Percentiles rank a stretch among this genome's conserved stretches.
These are phyloP conservation scores for Kuraishia molischiana DNA, from an alignment of 805 yeast genomes.

Conservation along the genomic window DNA sequence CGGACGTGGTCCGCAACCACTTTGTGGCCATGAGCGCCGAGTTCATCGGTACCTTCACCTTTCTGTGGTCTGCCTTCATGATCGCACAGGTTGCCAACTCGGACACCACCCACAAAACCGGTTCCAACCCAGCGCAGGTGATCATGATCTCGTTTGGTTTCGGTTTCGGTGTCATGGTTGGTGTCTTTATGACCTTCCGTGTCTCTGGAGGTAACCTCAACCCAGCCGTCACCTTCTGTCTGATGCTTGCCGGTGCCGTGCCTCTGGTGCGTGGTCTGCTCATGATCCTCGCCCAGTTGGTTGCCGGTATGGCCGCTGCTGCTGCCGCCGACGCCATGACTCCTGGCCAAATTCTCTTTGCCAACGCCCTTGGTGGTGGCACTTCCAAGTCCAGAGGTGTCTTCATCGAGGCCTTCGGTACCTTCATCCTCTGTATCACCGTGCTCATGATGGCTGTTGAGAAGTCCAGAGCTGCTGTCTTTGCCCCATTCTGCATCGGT, in stretches of 20 bases:
- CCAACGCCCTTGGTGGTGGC: constrained; percentile 66
- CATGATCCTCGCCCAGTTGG: constrained; percentile 57
- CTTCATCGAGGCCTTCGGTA: constrained; percentile 76
- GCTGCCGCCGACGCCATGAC: constrained; percentile 82
- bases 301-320: constrained; percentile 89
- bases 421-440: constrained; percentile 61
- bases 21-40: constrained; percentile 67
- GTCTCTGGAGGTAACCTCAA: constrained; percentile 86
- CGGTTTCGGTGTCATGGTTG: constrained; percentile 77
- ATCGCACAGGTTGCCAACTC: constrained; percentile 74
- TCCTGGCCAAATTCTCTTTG: constrained; percentile 67
- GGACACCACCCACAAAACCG: constrained; percentile 20
- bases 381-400: constrained; percentile 66
- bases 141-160: constrained; percentile 80
- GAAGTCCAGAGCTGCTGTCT: constrained; percentile 61
- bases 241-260: constrained; percentile 64
- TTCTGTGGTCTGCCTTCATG: constrained; percentile 71
- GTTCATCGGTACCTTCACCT: constrained; percentile 78
- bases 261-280: constrained; percentile 62
- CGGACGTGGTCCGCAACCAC: constrained; percentile 45
- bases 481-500: constrained; percentile 83
- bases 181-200: constrained; percentile 58
- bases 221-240: constrained; percentile 76
- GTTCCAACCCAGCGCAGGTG: constrained; percentile 48
- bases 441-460: constrained; percentile 81